phyloP scores from a whole-genome alignment of 192 early-diverging fungal species.

The Thamnidium elegans region DNA sequence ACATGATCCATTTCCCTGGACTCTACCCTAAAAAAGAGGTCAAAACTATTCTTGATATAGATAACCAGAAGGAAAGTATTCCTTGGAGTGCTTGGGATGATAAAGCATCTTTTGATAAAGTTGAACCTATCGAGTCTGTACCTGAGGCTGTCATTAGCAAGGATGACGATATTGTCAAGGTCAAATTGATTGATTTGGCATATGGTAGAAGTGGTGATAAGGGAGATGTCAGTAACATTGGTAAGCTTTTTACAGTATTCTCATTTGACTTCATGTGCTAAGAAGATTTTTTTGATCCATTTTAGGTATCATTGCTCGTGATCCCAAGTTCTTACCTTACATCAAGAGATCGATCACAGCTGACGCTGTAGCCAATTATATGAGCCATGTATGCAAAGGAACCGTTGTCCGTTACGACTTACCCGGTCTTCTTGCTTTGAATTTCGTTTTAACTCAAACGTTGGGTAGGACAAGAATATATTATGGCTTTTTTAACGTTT shows the following conservation, averaged over 20 bases:
- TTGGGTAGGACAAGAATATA: slow-evolving; percentile 31
- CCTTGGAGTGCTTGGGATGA: slow-evolving; percentile 35
- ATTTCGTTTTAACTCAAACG: slow-evolving; percentile 62
- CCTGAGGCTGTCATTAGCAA: slow-evolving; percentile 27
- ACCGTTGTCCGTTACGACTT: slow-evolving; percentile 56
- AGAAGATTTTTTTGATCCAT: too few relatives aligned
- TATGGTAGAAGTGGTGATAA: slow-evolving; percentile 66
- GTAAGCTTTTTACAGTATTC: neutral
- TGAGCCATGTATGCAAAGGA: slow-evolving; percentile 57
- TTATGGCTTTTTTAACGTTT: too few relatives aligned
- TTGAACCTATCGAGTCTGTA: slow-evolving; percentile 15
- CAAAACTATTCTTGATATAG: slow-evolving; percentile 30
- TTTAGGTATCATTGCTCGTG: slow-evolving; percentile 53
- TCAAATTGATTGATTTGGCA: slow-evolving; percentile 55
- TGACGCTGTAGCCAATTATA: slow-evolving; percentile 45
- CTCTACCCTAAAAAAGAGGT: slow-evolving; percentile 49
- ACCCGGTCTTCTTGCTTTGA: slow-evolving; percentile 55
- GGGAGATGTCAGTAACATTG: slow-evolving; percentile 54
- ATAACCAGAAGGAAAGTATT: slow-evolving; percentile 28
- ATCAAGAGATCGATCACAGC: slow-evolving; percentile 54
- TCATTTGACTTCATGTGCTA: neutral
- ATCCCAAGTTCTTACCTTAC: slow-evolving; percentile 52
- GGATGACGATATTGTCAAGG: slow-evolving; percentile 20
- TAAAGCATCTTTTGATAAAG: slow-evolving; percentile 12
- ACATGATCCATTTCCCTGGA: slow-evolving; percentile 59